Percentiles rank a stretch among this genome's conserved stretches.
Evolutionary conservation across 495 filamentous ascomycete species (phyloP).

Genomic region (Stereocaulon alpinum): DNA sequence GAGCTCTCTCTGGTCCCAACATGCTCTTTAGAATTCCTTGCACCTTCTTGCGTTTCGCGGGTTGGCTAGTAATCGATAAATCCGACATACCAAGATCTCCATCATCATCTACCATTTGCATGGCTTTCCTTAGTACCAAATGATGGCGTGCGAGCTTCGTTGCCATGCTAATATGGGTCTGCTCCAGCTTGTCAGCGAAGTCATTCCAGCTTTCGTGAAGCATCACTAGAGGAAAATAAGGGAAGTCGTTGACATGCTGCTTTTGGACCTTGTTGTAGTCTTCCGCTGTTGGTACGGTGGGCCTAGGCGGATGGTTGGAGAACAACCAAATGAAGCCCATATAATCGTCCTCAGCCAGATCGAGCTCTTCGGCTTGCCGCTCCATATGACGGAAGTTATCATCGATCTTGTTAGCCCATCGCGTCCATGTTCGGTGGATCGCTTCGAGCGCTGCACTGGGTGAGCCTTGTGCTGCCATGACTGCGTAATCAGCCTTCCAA

Average conservation of each 20-base stretch:
- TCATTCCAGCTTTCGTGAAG: background rate
- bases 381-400: conserved; percentile 4
- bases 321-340: conserved; percentile 3
- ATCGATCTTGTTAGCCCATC: conserved; percentile 3
- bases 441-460: background rate
- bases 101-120: background rate
- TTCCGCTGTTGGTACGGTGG: background rate
- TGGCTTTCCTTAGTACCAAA: no score
- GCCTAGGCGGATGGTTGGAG: conserved; percentile 6
- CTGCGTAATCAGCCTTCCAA: background rate
- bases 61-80: background rate
- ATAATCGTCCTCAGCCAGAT: background rate
- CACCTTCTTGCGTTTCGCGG: background rate
- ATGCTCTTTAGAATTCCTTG: background rate
- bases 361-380: background rate
- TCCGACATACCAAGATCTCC: background rate
- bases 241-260: background rate
- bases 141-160: background rate
- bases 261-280: background rate
- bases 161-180: background rate
- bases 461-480: background rate
- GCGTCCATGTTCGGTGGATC: background rate
- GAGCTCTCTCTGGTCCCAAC: background rate
- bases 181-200: conserved; percentile 5
- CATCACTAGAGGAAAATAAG: background rate